phyloP scores from a whole-genome alignment of 2,329 filamentous ascomycete genomes.

The Capronia coronata region DNA sequence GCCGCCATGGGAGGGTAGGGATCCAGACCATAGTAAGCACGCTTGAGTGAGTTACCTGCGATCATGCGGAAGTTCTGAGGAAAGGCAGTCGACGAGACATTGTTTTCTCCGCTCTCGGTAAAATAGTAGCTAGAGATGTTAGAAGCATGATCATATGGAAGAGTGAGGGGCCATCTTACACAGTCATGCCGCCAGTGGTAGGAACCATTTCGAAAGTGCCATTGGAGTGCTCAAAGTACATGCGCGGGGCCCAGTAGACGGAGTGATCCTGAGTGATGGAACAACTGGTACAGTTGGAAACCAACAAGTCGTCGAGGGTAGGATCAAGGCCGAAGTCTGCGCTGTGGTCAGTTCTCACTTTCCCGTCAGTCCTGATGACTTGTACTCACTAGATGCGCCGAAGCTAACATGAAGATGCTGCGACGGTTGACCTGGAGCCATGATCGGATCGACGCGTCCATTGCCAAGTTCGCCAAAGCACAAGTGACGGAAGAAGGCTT shows the following conservation, averaged over 20 bases:
- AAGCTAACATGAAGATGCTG: constrained; percentile 68
- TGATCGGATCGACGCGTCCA: constrained; percentile 70
- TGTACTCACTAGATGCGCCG: constrained; percentile 64
- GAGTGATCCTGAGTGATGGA: constrained; percentile 74
- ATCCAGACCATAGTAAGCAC: constrained; percentile 63
- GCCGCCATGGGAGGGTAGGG: constrained; percentile 62
- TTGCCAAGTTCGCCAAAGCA: constrained; percentile 65
- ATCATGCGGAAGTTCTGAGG: constrained; percentile 75
- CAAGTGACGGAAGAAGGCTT: constrained; percentile 85
- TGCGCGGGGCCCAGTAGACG: constrained; percentile 74
- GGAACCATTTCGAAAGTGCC: constrained; percentile 62
- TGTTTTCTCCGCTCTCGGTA: constrained; percentile 40
- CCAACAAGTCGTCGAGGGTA: constrained; percentile 50
- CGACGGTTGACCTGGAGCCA: constrained; percentile 54
- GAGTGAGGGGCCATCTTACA: constrained; percentile 48
- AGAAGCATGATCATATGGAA: background rate
- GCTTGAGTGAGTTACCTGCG: constrained; percentile 62
- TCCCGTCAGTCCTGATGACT: constrained; percentile 34
- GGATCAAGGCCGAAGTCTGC: constrained; percentile 60
- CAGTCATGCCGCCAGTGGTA: constrained; percentile 76
- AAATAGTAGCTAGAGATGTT: constrained; percentile 67
- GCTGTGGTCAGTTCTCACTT: constrained; percentile 1
- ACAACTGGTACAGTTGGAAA: constrained; percentile 70
- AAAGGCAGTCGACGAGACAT: constrained; percentile 50
- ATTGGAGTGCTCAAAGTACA: constrained; percentile 70